A percentile compares a stretch with the other conserved stretches of the same genome.
Evolutionary conservation across 495 filamentous ascomycete genomes (phyloP).

Genomic region (Pyronema omphalodes): DNA sequence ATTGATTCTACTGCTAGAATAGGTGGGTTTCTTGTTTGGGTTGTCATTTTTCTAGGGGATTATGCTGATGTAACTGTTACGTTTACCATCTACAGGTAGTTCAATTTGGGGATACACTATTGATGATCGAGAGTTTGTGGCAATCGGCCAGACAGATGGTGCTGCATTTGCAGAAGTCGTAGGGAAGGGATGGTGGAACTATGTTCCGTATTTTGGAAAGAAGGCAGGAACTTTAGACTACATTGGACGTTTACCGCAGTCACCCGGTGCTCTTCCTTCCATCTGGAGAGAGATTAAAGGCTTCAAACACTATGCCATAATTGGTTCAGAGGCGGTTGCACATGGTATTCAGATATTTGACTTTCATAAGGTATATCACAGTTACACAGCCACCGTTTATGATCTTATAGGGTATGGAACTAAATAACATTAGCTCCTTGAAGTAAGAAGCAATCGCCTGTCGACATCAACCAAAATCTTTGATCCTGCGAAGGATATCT

Average conservation of each 20-base stretch:
- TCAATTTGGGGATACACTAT: constrained; percentile 30
- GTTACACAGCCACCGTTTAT: not conserved
- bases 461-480: constrained; percentile 21
- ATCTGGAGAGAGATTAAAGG: constrained; percentile 35
- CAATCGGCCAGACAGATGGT: constrained; percentile 37
- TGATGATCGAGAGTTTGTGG: constrained; percentile 38
- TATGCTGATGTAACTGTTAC: not conserved
- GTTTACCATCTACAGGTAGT: constrained; percentile 3
- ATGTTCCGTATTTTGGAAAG: constrained; percentile 11
- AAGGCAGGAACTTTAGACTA: constrained; percentile 34
- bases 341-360: constrained; percentile 38
- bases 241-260: constrained; percentile 38
- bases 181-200: constrained; percentile 16
- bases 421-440: constrained; percentile 6
- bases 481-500: constrained; percentile 25
- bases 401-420: not conserved
- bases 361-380: constrained; percentile 20
- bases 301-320: constrained; percentile 32
- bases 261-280: constrained; percentile 3
- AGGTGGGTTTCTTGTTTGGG: not conserved
- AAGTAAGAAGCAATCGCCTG: constrained; percentile 9
- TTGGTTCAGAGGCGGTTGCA: constrained; percentile 31
- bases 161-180: constrained; percentile 38
- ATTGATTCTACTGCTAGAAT: constrained; percentile 4
- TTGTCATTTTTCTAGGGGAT: not conserved